phyloP scores from a whole-genome alignment of 768 basidiomycete genomes.

The Zangia roseola region DNA sequence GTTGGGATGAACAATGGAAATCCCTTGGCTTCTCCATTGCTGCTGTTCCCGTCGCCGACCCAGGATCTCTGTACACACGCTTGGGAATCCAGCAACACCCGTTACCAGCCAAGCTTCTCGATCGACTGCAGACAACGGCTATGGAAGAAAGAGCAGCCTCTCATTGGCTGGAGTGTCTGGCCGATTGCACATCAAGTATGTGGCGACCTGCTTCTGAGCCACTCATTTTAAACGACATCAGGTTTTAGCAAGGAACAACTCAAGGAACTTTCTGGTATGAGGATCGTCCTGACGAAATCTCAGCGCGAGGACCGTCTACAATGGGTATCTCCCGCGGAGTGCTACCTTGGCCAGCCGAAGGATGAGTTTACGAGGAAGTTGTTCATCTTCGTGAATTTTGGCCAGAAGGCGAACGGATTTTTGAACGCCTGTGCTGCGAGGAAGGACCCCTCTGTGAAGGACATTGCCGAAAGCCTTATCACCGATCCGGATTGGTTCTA shows the following conservation, averaged over 20 bases:
- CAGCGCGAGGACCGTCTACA: background rate
- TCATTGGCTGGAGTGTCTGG: slow-evolving; percentile 64
- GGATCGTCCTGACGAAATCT: no score
- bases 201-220: no score
- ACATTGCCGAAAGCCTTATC: slow-evolving; percentile 66
- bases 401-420: slow-evolving; percentile 72
- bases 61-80: slow-evolving; percentile 48
- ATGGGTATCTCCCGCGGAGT: slow-evolving; percentile 58
- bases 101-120: slow-evolving; percentile 52
- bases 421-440: slow-evolving; percentile 81
- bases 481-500: slow-evolving; percentile 67
- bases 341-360: slow-evolving; percentile 56
- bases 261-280: no score
- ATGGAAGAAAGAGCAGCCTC: slow-evolving; percentile 49
- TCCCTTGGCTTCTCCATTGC: slow-evolving; percentile 70
- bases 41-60: slow-evolving; percentile 42
- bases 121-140: slow-evolving; percentile 57
- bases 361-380: slow-evolving; percentile 69
- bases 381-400: slow-evolving; percentile 88
- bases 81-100: slow-evolving; percentile 68
- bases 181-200: slow-evolving; percentile 60
- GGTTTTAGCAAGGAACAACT: no score
- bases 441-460: slow-evolving; percentile 78
- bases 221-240: no score
- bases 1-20: slow-evolving; percentile 60